Conservation (phyloP, 805 yeast species). For the Danielia reshetovae region DNA sequence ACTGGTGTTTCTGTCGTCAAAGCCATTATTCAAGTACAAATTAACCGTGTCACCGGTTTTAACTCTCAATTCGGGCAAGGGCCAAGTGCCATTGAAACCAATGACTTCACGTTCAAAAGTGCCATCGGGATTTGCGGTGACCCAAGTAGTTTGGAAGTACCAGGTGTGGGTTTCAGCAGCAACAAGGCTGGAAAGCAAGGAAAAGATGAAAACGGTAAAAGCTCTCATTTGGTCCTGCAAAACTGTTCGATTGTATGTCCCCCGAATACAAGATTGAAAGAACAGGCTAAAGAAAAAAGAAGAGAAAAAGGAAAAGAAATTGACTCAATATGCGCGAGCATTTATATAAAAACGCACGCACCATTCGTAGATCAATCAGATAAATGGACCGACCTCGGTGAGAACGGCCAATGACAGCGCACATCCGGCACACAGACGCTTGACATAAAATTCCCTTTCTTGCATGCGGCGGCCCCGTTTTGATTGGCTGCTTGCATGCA, state of each 20-base stretch:
- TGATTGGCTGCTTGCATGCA: background rate
- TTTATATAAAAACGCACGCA: slow-evolving; percentile 7
- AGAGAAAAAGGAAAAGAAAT: slow-evolving; percentile 13
- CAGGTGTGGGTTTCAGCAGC: slow-evolving; percentile 53
- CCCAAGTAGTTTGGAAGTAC: slow-evolving; percentile 67
- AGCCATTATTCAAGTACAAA: slow-evolving; percentile 71
- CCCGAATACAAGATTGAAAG: slow-evolving; percentile 16
- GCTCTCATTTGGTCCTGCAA: slow-evolving; percentile 13
- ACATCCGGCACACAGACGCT: too few relatives aligned
- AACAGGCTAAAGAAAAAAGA: slow-evolving; percentile 16
- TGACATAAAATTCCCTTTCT: too few relatives aligned
- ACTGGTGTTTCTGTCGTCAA: slow-evolving; percentile 60
- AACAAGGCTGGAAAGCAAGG: slow-evolving; percentile 17
- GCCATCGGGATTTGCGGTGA: slow-evolving; percentile 68
- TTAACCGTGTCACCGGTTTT: slow-evolving; percentile 75
- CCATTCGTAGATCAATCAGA: slow-evolving; percentile 1
- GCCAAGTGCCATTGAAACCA: slow-evolving; percentile 71
- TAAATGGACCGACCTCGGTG: slow-evolving; percentile 7
- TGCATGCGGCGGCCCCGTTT: background rate
- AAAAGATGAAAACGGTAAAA: slow-evolving; percentile 15
- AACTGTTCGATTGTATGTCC: slow-evolving; percentile 7
- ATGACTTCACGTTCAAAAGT: slow-evolving; percentile 50
- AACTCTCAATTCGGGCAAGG: slow-evolving; percentile 82
- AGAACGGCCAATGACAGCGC: slow-evolving; percentile 14
- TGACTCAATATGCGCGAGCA: slow-evolving; percentile 7